A percentile compares a stretch with the other conserved stretches of the same genome.
Conservation (phyloP, 2,329 filamentous ascomycete species). For the Colletotrichum cereale region DNA sequence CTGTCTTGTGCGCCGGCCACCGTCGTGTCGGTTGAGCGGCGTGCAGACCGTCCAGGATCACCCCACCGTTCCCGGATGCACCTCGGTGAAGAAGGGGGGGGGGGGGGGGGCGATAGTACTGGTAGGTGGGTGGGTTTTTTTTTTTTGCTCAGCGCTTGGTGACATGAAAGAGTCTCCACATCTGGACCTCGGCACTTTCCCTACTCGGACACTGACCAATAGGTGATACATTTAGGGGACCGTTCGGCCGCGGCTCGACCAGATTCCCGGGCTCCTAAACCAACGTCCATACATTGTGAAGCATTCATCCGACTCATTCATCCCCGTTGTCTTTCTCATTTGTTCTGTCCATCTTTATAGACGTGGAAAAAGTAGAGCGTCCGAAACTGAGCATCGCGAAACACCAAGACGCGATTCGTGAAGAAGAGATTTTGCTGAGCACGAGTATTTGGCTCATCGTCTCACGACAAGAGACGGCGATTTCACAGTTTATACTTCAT, state of each 20-base stretch:
- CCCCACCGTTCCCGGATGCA: constrained; percentile 18
- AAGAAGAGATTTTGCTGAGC: not conserved
- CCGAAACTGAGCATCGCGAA: not conserved
- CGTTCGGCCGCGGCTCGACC: constrained; percentile 12
- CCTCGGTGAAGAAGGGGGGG: constrained; percentile 3
- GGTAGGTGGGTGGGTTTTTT: not conserved
- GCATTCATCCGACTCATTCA: not conserved
- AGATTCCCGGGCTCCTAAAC: constrained; percentile 3
- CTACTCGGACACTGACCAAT: not conserved
- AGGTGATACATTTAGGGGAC: constrained; percentile 30
- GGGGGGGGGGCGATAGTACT: no score
- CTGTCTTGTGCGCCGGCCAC: not conserved
- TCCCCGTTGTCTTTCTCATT: not conserved
- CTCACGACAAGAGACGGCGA: not conserved
- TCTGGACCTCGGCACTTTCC: constrained; percentile 38
- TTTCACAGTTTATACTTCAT: not conserved
- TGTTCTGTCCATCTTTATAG: not conserved
- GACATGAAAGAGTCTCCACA: constrained; percentile 25
- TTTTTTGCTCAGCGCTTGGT: not conserved
- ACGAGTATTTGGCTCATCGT: not conserved
- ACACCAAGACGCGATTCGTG: not conserved
- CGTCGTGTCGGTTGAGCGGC: not conserved
- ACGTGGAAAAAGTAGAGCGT: not conserved
- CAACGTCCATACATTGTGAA: not conserved
- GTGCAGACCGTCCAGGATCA: not conserved